Conservation (phyloP, 2,329 filamentous ascomycete species). For the Moelleriella libera region DNA sequence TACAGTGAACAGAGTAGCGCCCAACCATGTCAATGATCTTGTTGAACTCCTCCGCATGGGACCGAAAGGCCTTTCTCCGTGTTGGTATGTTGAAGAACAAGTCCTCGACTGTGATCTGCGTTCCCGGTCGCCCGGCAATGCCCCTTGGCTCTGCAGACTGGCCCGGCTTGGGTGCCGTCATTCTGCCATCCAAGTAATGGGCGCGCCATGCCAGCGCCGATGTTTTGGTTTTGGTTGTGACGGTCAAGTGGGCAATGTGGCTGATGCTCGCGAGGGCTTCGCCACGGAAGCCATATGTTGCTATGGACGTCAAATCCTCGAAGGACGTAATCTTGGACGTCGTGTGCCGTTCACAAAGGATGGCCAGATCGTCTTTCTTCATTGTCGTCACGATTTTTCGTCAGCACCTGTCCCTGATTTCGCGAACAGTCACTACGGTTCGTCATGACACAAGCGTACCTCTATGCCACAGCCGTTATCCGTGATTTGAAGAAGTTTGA, state of each 20-base stretch:
- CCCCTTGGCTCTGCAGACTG: conserved; percentile 77
- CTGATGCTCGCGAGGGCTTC: conserved; percentile 96
- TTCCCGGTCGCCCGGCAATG: conserved; percentile 75
- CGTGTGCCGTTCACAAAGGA: conserved; percentile 90
- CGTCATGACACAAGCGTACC: conserved; percentile 28
- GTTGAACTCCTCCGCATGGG: conserved; percentile 85
- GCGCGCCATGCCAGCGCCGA: conserved; percentile 85
- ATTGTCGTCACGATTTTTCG: background rate
- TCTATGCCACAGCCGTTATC: conserved; percentile 96
- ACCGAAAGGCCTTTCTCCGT: conserved; percentile 77
- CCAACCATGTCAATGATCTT: conserved; percentile 95
- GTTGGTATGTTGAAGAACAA: conserved; percentile 94
- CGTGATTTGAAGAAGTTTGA: conserved; percentile 91
- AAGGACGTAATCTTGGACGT: conserved; percentile 92
- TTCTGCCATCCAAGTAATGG: conserved; percentile 69
- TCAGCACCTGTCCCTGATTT: background rate
- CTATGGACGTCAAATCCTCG: conserved; percentile 79
- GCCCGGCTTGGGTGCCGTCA: conserved; percentile 74
- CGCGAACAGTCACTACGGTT: background rate
- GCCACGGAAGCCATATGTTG: conserved; percentile 94
- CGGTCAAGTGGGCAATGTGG: conserved; percentile 88
- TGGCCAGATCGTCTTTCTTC: conserved; percentile 78
- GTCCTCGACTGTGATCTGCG: conserved; percentile 92
- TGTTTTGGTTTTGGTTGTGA: conserved; percentile 85
- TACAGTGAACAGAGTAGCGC: conserved; percentile 83